Conservation (phyloP, 2,329 filamentous ascomycete species). For the Colletotrichum higginsianum region DNA sequence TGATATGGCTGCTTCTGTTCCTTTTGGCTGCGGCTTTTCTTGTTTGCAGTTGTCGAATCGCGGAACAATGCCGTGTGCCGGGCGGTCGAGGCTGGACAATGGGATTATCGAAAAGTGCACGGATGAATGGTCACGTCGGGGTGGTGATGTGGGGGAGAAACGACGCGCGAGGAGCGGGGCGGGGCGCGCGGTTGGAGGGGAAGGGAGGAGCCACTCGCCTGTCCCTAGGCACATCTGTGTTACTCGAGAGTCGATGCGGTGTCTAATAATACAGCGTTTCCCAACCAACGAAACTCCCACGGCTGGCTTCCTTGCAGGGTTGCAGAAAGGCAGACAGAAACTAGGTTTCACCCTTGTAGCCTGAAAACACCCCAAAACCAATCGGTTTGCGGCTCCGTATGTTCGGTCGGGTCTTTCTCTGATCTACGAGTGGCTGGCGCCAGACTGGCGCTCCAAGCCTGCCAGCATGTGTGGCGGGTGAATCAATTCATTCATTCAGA, state of each 20-base stretch:
- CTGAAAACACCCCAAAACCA: too few species aligned
- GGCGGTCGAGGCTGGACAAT: neutral
- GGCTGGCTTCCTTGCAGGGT: neutral
- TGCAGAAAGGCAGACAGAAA: too few species aligned
- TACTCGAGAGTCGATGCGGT: neutral
- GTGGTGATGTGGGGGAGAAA: neutral
- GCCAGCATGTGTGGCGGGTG: too few species aligned
- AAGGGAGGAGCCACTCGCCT: neutral
- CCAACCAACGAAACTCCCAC: neutral
- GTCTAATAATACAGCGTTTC: neutral
- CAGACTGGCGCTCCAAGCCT: too few species aligned
- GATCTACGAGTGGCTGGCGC: too few species aligned
- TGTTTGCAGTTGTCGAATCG: neutral
- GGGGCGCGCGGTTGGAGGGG: slow-evolving; percentile 1
- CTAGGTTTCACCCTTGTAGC: too few species aligned
- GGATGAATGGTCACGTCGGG: neutral
- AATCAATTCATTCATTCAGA: too few species aligned
- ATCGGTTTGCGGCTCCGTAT: too few species aligned
- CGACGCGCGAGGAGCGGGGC: neutral
- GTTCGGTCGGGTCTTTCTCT: too few species aligned
- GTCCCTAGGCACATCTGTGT: neutral
- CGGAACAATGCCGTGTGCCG: slow-evolving; percentile 8
- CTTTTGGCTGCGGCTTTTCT: neutral
- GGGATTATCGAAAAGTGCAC: slow-evolving; percentile 1
- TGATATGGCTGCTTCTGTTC: neutral